Base-by-base conservation (phyloP, 2,329 filamentous ascomycete species). In the Pseudogymnoascus sp. region DNA sequence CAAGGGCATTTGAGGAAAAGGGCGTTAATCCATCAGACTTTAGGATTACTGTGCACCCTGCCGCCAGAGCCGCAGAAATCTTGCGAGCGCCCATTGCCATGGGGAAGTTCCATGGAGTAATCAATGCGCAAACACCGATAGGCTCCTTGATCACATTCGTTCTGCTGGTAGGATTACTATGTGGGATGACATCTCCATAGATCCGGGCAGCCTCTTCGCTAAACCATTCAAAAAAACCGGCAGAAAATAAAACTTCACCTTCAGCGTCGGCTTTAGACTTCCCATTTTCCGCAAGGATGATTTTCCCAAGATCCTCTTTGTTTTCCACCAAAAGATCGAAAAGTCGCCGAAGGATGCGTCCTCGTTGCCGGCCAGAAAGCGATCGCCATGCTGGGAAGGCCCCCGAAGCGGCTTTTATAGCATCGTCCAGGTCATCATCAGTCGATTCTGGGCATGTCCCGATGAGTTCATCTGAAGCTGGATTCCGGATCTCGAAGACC, bases 101-200 rank as follows among this genome's bases (percentile, higher is more conserved):
- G 0, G 86, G 86, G 67, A 88, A 89, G 69, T 90, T 88, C 88
- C 88, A 90, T 4, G 88, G 88, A 1, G 89, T 86, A n/a, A 91
- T 75, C 0, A 87, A 88, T 29, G 26, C 26, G 0, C 83, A 80
- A 10, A 89, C 86, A 63, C 88, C 88, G 64, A 90, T 81, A 0
- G 88, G 88, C 73, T 90, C 88, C 77, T 93, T 93, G 68, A 92
- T 82, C 0, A 87, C 88, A 65, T 93, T 83, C 2, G 87, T 80
- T 13, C 88, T 80, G 6, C 89, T 78, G 35, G 85, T 84, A 0
- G 88, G 84, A 0, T 83, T 76, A 0, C 87, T 78, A 0, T 29
- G 26, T 29, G 26, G 26, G 26, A 29, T 29, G 26, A 88, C 80
- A 0, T 81, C 81, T 13, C 89, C 88, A 26, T 82, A 79, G n/a